A percentile compares a stretch with the other conserved stretches of the same genome.
These are phyloP conservation scores for Torrubiella hemipterigena DNA, from an alignment of 2,329 filamentous ascomycete genomes.

Conservation along the genomic window DNA sequence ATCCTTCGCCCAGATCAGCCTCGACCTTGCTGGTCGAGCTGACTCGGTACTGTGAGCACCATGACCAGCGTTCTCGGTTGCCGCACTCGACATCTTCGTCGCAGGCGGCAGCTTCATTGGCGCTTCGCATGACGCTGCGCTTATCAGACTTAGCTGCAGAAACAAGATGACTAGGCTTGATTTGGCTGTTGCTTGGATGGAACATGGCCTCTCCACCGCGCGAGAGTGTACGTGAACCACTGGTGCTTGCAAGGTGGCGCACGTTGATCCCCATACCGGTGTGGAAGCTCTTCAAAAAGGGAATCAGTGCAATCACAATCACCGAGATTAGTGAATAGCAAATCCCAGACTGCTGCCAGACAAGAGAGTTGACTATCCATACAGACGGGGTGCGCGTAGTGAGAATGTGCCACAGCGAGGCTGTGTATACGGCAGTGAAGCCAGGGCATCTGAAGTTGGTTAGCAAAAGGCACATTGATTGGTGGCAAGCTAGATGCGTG, in stretches of 20 bases:
- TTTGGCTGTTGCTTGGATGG: too few relatives aligned
- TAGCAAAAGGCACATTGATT: neutral
- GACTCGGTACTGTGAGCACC: too few relatives aligned
- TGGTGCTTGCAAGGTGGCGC: constrained; percentile 1
- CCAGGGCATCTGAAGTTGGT: constrained; percentile 3
- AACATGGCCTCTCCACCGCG: neutral
- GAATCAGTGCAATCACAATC: constrained; percentile 11
- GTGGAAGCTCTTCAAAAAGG: constrained; percentile 11
- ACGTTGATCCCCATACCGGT: constrained; percentile 7
- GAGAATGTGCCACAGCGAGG: constrained; percentile 5
- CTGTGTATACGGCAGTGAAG: constrained; percentile 7
- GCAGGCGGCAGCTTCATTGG: too few relatives aligned
- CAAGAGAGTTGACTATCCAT: constrained; percentile 6
- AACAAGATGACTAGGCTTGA: too few relatives aligned
- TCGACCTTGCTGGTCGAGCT: constrained; percentile 1
- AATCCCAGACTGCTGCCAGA: constrained; percentile 10
- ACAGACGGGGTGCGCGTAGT: constrained; percentile 6
- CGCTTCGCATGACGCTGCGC: too few relatives aligned
- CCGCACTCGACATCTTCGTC: too few relatives aligned
- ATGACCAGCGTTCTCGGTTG: too few relatives aligned
- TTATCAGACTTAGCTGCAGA: too few relatives aligned
- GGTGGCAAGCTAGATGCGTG: constrained; percentile 8
- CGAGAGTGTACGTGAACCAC: neutral
- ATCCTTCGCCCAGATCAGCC: neutral
- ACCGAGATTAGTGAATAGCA: constrained; percentile 11